Conservation (phyloP, 2,329 filamentous ascomycete genomes). For the Exophiala phaeomuriformis region DNA sequence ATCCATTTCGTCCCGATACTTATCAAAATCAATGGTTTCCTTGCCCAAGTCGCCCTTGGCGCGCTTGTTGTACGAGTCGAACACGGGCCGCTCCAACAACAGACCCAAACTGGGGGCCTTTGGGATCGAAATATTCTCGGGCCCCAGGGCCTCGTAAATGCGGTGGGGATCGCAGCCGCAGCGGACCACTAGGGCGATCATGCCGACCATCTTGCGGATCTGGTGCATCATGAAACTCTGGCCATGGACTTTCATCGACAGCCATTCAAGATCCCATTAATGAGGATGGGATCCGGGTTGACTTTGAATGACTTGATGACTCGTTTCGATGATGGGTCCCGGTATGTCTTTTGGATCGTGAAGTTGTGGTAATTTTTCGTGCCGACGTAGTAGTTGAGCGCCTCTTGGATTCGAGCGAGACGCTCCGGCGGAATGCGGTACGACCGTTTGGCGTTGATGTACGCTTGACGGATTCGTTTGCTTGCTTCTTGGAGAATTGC, state of each 20-base stretch:
- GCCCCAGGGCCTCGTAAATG: constrained; percentile 66
- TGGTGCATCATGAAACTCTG: constrained; percentile 99
- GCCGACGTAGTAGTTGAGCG: constrained; percentile 68
- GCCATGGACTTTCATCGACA: constrained; percentile 90
- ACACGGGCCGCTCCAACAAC: constrained; percentile 82
- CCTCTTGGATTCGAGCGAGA: constrained; percentile 65
- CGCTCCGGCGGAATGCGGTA: constrained; percentile 73
- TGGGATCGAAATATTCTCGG: constrained; percentile 73
- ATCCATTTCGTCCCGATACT: constrained; percentile 68
- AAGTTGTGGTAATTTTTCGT: constrained; percentile 96
- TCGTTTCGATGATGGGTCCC: constrained; percentile 77
- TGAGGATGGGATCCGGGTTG: constrained; percentile 67
- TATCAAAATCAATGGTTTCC: constrained; percentile 68
- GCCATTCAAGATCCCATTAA: constrained; percentile 90
- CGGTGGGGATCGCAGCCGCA: constrained; percentile 68
- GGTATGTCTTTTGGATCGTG: constrained; percentile 77
- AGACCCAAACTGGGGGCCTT: constrained; percentile 88
- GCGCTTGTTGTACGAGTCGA: constrained; percentile 77
- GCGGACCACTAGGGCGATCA: constrained; percentile 76
- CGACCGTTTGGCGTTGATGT: constrained; percentile 70
- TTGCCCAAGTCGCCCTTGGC: constrained; percentile 57
- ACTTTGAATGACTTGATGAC: constrained; percentile 88
- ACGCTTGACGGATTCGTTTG: constrained; percentile 70
- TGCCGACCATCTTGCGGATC: constrained; percentile 97
- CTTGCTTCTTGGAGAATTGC: constrained; percentile 56